phyloP scores from a whole-genome alignment of 495 filamentous ascomycete genomes.

The Annulohypoxylon stygium region DNA sequence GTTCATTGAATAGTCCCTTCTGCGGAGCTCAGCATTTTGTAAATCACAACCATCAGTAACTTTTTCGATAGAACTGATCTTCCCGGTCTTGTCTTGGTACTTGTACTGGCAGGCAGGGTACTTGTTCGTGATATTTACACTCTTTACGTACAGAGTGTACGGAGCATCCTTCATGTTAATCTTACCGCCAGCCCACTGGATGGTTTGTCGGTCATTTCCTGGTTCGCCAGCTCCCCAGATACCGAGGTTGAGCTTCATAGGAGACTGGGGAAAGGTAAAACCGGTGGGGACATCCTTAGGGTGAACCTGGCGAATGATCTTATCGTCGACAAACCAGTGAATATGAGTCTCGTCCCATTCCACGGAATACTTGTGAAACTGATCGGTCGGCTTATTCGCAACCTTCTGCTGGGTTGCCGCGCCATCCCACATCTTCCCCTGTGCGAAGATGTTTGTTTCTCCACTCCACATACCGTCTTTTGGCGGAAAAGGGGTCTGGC shows the following conservation, averaged over 20 bases:
- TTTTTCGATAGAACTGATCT: conserved; percentile 43
- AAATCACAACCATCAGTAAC: conserved; percentile 41
- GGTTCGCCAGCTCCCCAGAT: conserved; percentile 81
- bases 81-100: conserved; percentile 51
- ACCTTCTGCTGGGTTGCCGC: conserved; percentile 79
- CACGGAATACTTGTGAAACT: conserved; percentile 90
- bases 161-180: conserved; percentile 73
- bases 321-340: conserved; percentile 85
- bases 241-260: conserved; percentile 79
- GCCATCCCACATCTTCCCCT: conserved; percentile 76
- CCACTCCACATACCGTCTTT: conserved; percentile 62
- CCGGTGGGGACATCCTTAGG: conserved; percentile 64
- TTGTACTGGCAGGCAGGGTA: conserved; percentile 63
- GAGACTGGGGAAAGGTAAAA: conserved; percentile 77
- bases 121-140: conserved; percentile 65
- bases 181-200: conserved; percentile 78
- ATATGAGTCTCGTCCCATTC: conserved; percentile 82
- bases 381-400: conserved; percentile 72
- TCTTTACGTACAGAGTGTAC: conserved; percentile 76
- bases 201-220: conserved; percentile 60
- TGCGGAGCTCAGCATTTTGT: conserved; percentile 25
- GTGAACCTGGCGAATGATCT: conserved; percentile 68
- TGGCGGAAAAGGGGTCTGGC: conserved; percentile 54
- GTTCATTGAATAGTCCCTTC: conserved; percentile 32
- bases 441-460: conserved; percentile 93